Conservation (phyloP, 352 stramenopile species). For the Phytophthora tentaculata region DNA sequence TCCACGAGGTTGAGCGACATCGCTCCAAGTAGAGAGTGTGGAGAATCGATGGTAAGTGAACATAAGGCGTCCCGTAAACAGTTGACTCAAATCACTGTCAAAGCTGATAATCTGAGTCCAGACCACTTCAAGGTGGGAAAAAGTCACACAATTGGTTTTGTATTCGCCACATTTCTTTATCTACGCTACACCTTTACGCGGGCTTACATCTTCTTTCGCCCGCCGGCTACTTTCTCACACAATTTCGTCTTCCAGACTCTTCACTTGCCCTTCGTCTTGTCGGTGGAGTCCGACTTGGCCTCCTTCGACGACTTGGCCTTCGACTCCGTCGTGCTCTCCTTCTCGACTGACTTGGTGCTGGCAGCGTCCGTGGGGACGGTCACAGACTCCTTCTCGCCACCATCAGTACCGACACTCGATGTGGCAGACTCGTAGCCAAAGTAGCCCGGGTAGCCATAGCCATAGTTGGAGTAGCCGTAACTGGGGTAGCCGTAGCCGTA, state of each 20-base stretch:
- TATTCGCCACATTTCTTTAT: neutral
- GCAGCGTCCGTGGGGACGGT: slow-evolving; percentile 1
- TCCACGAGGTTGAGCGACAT: slow-evolving; percentile 35
- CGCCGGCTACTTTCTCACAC: too few species aligned
- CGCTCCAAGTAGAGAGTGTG: neutral
- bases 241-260: too few species aligned
- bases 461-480: too few species aligned
- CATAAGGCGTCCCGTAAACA: neutral
- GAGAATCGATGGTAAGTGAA: neutral
- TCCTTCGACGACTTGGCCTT: too few species aligned
- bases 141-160: slow-evolving; percentile 3
- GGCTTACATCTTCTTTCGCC: slow-evolving; percentile 1
- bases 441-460: too few species aligned
- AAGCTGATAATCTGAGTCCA: neutral
- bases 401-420: too few species aligned
- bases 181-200: neutral
- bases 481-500: too few species aligned
- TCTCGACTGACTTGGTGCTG: neutral
- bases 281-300: too few species aligned
- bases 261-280: too few species aligned
- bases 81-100: neutral
- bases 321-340: neutral
- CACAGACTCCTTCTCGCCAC: too few species aligned
- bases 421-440: too few species aligned
- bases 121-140: neutral